These are phyloP conservation scores for Neltuma alba DNA, from an alignment of 306 rosid genomes.

Conservation along the genomic window DNA sequence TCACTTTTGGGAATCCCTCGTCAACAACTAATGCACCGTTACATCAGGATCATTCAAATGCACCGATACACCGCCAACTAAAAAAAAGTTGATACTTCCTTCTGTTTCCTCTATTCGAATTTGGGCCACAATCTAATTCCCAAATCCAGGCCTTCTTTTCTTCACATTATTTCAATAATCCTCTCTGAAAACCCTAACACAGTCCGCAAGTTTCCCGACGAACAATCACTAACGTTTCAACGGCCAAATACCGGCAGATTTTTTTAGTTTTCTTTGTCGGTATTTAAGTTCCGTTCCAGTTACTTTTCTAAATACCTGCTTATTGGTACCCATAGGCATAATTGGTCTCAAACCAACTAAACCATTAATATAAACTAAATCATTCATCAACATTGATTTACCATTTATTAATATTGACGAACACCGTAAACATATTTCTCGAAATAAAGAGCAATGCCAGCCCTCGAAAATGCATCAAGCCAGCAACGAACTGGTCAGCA, in stretches of 20 bases:
- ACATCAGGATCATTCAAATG: too few relatives aligned
- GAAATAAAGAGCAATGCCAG: constrained; percentile 8
- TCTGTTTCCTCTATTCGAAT: not conserved
- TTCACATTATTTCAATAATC: not conserved
- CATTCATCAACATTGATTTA: not conserved
- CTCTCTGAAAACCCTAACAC: not conserved
- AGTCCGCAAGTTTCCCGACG: not conserved
- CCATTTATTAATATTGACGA: not conserved
- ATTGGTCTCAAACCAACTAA: not conserved
- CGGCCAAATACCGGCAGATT: not conserved
- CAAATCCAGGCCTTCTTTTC: not conserved
- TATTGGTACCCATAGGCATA: not conserved
- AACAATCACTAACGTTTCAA: not conserved
- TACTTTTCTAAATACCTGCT: not conserved
- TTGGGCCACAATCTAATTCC: not conserved
- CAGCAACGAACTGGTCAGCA: constrained; percentile 5
- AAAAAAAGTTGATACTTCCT: not conserved
- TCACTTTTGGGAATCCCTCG: too few relatives aligned
- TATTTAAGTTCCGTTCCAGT: not conserved
- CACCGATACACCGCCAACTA: too few relatives aligned
- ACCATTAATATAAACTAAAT: too few relatives aligned
- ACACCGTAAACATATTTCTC: constrained; percentile 10
- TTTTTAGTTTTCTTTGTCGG: not conserved
- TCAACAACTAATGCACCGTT: too few relatives aligned
- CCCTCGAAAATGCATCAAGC: constrained; percentile 4